Conservation (phyloP, 139 green algal species). For the Zygnema circumcarinatum region DNA sequence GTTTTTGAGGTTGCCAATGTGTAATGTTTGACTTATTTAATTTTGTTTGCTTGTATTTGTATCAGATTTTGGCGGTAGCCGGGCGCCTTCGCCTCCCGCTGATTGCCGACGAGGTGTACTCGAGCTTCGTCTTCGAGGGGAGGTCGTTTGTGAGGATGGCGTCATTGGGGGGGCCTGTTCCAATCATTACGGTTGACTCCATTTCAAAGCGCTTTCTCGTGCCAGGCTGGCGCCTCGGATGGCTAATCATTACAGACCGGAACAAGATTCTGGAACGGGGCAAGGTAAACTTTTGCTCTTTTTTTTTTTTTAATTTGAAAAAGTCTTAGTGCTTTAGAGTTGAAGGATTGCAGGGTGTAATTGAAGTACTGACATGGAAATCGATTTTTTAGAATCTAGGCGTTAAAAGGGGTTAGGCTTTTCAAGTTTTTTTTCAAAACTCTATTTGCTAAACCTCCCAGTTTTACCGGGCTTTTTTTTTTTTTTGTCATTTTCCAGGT, state of each 20-base stretch:
- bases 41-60: too few relatives aligned
- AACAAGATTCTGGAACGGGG: background rate
- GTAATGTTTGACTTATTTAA: too few relatives aligned
- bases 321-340: background rate
- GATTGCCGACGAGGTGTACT: constrained; percentile 66
- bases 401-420: too few relatives aligned
- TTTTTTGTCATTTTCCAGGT: too few relatives aligned
- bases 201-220: constrained; percentile 62
- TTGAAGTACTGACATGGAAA: background rate
- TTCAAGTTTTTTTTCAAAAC: too few relatives aligned
- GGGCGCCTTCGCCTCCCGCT: constrained; percentile 43
- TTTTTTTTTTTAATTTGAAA: background rate
- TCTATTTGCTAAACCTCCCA: too few relatives aligned
- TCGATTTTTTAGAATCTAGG: background rate
- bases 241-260: constrained; percentile 56
- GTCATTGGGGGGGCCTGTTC: constrained; percentile 1
- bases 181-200: constrained; percentile 51
- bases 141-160: constrained; percentile 39
- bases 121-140: constrained; percentile 51
- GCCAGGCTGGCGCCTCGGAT: constrained; percentile 62
- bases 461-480: too few relatives aligned
- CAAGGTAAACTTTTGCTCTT: background rate
- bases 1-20: too few relatives aligned
- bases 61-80: background rate
- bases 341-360: too few relatives aligned